Conservation (phyloP, 164 flowering plant species). For the Magnolia changhungtana region DNA sequence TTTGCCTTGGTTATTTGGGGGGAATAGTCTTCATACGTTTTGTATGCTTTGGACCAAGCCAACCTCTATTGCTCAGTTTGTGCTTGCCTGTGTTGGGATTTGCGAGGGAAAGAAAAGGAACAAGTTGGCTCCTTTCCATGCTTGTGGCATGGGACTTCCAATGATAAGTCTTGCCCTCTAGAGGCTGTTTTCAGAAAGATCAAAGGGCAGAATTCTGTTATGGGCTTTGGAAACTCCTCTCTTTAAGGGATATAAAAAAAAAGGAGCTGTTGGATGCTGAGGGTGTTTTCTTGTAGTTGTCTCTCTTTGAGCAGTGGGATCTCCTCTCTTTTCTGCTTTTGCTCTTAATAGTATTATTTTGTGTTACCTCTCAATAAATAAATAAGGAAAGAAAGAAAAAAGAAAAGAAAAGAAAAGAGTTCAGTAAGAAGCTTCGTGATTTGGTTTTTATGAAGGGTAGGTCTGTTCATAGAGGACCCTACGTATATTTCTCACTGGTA, state of each 20-base stretch:
- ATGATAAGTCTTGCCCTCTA: not conserved
- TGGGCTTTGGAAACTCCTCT: not conserved
- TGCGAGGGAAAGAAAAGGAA: too few species aligned
- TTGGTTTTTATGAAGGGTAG: not conserved
- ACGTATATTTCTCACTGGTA: not conserved
- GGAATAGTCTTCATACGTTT: not conserved
- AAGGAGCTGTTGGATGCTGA: too few species aligned
- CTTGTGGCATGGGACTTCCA: too few species aligned
- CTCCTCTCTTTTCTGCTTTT: not conserved
- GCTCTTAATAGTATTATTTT: too few species aligned
- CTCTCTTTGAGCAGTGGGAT: not conserved
- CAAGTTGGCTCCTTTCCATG: too few species aligned
- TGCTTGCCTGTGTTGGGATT: not conserved
- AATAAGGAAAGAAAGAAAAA: too few species aligned
- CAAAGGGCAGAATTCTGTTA: not conserved
- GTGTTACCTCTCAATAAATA: not conserved
- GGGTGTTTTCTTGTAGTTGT: not conserved
- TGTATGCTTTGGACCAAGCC: not conserved
- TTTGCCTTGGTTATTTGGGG: not conserved
- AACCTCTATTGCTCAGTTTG: not conserved
- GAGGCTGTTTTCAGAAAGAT: not conserved
- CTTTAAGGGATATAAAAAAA: not conserved
- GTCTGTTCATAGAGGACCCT: not conserved
- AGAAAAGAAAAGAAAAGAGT: too few species aligned
- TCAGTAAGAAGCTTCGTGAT: not conserved